These are phyloP conservation scores for Cutaneotrichosporon cutaneum DNA, from an alignment of 1,284 basidiomycete genomes.

Conservation along the genomic window DNA sequence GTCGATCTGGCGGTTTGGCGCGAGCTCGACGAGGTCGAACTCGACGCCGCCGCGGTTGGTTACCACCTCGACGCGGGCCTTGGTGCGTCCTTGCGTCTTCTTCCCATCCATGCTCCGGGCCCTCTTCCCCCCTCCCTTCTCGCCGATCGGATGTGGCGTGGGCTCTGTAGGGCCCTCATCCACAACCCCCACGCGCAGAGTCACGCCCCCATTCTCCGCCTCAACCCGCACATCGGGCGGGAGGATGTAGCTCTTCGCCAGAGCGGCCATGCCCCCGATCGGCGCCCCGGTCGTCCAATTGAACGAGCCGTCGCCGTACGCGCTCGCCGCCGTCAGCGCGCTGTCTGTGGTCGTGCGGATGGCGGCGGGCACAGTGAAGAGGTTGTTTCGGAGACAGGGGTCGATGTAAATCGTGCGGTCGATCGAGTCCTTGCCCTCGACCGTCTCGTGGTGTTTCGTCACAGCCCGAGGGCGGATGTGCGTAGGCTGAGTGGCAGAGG, in stretches of 20 bases:
- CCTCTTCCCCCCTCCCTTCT: neutral
- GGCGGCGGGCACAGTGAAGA: conserved; percentile 35
- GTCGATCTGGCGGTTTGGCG: conserved; percentile 23
- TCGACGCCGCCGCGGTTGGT: conserved; percentile 39
- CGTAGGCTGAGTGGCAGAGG: conserved; percentile 10
- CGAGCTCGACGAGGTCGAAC: conserved; percentile 43
- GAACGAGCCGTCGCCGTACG: conserved; percentile 24
- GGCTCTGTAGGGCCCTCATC: conserved; percentile 25
- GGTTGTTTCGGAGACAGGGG: conserved; percentile 31
- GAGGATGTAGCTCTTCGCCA: conserved; percentile 38
- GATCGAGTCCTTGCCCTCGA: conserved; percentile 32
- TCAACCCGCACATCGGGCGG: conserved; percentile 39
- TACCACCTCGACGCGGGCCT: conserved; percentile 38
- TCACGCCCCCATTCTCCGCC: conserved; percentile 39
- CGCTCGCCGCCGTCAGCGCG: conserved; percentile 28
- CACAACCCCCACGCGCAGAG: conserved; percentile 36
- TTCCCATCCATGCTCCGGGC: conserved; percentile 17
- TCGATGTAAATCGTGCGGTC: conserved; percentile 44
- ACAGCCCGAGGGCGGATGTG: conserved; percentile 15
- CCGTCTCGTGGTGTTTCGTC: conserved; percentile 8
- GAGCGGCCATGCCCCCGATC: conserved; percentile 42
- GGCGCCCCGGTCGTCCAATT: conserved; percentile 40
- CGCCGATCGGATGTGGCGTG: neutral
- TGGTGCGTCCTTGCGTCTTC: conserved; percentile 36
- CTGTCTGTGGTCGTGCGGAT: conserved; percentile 36